phyloP scores from a whole-genome alignment of 345 rosid species.

The Eucalyptus camaldulensis region DNA sequence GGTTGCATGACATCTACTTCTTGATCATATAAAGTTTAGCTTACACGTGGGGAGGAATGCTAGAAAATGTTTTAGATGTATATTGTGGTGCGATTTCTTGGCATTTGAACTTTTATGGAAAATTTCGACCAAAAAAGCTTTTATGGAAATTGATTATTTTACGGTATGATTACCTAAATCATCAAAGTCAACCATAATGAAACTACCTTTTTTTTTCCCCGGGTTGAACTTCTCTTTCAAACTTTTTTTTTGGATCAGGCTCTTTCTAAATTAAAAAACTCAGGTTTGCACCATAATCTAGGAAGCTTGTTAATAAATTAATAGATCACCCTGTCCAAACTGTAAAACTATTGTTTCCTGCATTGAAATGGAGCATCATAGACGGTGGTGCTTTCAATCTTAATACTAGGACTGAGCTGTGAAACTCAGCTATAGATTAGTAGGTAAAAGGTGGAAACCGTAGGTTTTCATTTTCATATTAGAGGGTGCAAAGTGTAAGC shows the following conservation, averaged over 20 bases:
- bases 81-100: neutral
- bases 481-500: neutral
- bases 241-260: too few species aligned
- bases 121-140: neutral
- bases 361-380: neutral
- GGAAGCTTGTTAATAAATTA: neutral
- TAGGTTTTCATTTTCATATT: neutral
- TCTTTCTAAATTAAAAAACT: neutral
- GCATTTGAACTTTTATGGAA: neutral
- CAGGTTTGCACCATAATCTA: neutral
- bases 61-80: neutral
- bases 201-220: neutral
- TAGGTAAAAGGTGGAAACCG: neutral
- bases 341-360: neutral
- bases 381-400: neutral
- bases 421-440: neutral
- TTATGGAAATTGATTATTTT: neutral
- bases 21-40: neutral
- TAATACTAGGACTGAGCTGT: neutral
- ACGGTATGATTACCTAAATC: neutral
- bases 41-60: neutral
- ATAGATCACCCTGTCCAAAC: neutral
- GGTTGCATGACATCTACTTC: neutral
- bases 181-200: neutral
- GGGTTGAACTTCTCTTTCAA: too few species aligned